These are phyloP conservation scores for Trichaptum fuscoviolaceum DNA, from an alignment of 768 basidiomycete genomes.

Conservation along the genomic window DNA sequence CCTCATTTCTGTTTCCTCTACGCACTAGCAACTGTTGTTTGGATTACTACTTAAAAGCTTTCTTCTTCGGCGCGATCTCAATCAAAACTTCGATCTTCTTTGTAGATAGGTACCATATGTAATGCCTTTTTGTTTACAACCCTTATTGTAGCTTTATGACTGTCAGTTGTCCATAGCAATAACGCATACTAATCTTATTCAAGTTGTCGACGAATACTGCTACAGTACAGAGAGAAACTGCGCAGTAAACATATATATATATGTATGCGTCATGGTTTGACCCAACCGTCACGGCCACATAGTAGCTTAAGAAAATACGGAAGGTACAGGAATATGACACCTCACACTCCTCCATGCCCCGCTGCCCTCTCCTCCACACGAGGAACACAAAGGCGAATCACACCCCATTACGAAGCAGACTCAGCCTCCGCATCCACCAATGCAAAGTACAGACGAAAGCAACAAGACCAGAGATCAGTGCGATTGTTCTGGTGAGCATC, in stretches of 20 bases:
- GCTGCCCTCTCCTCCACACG: constrained; percentile 38
- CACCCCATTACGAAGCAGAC: constrained; percentile 39
- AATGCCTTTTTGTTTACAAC: not conserved
- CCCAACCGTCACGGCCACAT: constrained; percentile 79
- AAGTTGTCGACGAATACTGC: no score
- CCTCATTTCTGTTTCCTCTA: not conserved
- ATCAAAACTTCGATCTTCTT: not conserved
- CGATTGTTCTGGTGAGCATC: constrained; percentile 46
- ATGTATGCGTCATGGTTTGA: constrained; percentile 79
- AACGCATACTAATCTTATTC: not conserved
- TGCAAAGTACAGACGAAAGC: constrained; percentile 27
- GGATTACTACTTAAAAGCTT: not conserved
- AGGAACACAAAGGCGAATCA: constrained; percentile 38
- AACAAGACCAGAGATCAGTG: constrained; percentile 18
- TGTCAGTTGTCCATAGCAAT: not conserved
- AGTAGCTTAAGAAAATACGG: constrained; percentile 63
- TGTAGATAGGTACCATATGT: constrained; percentile 1
- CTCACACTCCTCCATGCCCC: constrained; percentile 29
- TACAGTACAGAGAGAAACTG: no score
- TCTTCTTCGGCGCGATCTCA: not conserved
- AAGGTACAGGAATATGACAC: constrained; percentile 83
- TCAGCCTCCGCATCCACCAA: constrained; percentile 28
- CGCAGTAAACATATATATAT: constrained; percentile 23
- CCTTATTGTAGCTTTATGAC: not conserved
- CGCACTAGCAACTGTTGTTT: not conserved